Evolutionary conservation across 306 rosid genomes (phyloP), one percentile per base, ranked within the genome.

Genomic region (Leucaena leucocephala): DNA sequence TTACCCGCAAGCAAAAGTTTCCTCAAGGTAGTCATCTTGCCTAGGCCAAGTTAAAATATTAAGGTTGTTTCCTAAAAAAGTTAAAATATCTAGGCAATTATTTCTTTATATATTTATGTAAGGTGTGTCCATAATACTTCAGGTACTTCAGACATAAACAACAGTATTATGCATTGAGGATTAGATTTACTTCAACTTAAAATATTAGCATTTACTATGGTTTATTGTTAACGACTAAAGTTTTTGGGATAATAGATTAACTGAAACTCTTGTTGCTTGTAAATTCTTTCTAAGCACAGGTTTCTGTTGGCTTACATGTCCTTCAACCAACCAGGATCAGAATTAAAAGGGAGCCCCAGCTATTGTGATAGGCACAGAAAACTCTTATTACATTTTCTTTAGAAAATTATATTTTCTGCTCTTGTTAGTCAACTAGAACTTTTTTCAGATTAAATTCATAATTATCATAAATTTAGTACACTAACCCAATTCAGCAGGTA

Each of bases 401-500:
- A n/a, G 42, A 73, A 73, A 81, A 58, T 62, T 17, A 4, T 15
- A 68, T 8, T 67, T 50, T 35, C 40, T 78, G 19, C n/a, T 77
- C 45, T 50, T 64, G n/a, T 73, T 17, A 76, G 17, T 54, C 67
- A 34, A 58, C 59, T 34, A 66, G 38, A 77, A 65, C 22, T 57
- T 50, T 77, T 21, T 79, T 42, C 67, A 82, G 50, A 35, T 33
- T 59, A 63, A 61, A 76, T 68, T 7, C 68, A 39, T 72, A 59
- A 69, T 54, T 44, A 45, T 65, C 72, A 75, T 46, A 80, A 80
- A 69, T 49, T 54, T 66, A 77, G 66, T 65, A 78, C 87, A 70
- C 89, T 87, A 89, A 94, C 98, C 98, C 82, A 94, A 78, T 87
- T 92, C 97, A 52, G 97, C 84, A 35, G 97, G 95, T 81, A 94